Evolutionary conservation across 352 stramenopile species (phyloP), one percentile per base, ranked within the genome.

Genomic region (Phytophthora meadii): DNA sequence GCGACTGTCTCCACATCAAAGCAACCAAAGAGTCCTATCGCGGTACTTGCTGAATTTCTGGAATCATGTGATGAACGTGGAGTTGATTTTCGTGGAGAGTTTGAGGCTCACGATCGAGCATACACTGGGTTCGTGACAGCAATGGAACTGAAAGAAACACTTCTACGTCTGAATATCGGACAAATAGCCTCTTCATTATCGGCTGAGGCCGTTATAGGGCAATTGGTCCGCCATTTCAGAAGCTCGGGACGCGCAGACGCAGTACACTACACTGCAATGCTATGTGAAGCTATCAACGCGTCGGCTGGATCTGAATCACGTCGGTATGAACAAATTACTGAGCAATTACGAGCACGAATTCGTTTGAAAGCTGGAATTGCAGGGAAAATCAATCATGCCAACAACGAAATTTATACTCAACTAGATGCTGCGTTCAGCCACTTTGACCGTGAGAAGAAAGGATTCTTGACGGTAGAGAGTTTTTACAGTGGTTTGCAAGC

Each of bases 401-500:
- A 75, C 41, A n/a, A 54, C 3, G 36, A 17, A 2, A 56, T 71
- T 5, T 89, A 82, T 52, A 39, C 24, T 6, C 66, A 25, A 12
- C 51, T 94, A n/a, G 72, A 89, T 49, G 39, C 56, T 15, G 74
- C 72, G 22, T 94, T 94, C 55, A 65, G 37, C 10, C 87, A 93
- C 50, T 94, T 94, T 44, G 82, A 94, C 44, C 82, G 68, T 15
- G 60, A 68, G 5, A 59, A 75, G 1, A 80, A 82, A 22, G 81
- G 81, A 0, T 92, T 89, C 25, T 39, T 94, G 28, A 84, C 71
- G 1, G 12, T 52, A 2, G 55, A 73, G 28, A 53, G 65, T 4
- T 27, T 94, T 14, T 47, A 44, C 6, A 54, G 17, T 25, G 87
- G 84, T 1, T 62, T 94, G 5, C 28, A 19, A 1, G 76, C 76